phyloP scores from a whole-genome alignment of 108 stramenopile genomes.

The Nitzschia putrida region DNA sequence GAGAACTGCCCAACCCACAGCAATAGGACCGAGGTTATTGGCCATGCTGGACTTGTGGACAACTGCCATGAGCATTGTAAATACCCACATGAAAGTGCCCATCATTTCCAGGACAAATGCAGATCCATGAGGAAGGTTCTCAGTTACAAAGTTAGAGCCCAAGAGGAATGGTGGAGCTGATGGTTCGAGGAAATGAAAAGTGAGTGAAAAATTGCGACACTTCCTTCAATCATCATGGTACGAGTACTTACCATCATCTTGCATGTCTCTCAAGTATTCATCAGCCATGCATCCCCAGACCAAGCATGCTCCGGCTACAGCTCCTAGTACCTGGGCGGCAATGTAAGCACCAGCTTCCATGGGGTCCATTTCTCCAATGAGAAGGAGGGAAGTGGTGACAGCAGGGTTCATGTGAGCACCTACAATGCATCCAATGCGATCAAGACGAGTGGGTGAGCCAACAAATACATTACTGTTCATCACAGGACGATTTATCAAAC shows the following conservation, averaged over 20 bases:
- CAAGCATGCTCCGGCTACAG: conserved; percentile 13
- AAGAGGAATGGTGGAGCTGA: conserved; percentile 26
- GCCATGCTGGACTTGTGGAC: conserved; percentile 14
- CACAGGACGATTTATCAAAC: background rate
- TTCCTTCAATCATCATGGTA: background rate
- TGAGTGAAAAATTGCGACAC: background rate
- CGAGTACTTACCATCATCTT: background rate
- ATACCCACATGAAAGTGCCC: conserved; percentile 36
- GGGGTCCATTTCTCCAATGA: conserved; percentile 3
- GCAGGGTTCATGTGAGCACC: conserved; percentile 33
- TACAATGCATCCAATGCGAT: background rate
- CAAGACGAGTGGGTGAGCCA: background rate
- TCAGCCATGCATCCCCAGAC: conserved; percentile 16
- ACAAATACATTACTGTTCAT: background rate
- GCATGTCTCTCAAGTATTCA: background rate
- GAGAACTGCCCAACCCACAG: conserved; percentile 49
- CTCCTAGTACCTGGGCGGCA: conserved; percentile 12
- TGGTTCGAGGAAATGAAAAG: background rate
- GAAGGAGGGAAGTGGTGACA: background rate
- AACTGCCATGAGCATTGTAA: conserved; percentile 25
- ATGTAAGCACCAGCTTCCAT: conserved; percentile 2
- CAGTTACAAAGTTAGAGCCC: conserved; percentile 12
- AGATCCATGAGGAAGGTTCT: background rate
- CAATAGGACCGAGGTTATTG: conserved; percentile 40
- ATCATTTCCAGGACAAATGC: conserved; percentile 39